Base-by-base conservation (phyloP, 2,329 filamentous ascomycete genomes). In the Epicoccum sorghinum region DNA sequence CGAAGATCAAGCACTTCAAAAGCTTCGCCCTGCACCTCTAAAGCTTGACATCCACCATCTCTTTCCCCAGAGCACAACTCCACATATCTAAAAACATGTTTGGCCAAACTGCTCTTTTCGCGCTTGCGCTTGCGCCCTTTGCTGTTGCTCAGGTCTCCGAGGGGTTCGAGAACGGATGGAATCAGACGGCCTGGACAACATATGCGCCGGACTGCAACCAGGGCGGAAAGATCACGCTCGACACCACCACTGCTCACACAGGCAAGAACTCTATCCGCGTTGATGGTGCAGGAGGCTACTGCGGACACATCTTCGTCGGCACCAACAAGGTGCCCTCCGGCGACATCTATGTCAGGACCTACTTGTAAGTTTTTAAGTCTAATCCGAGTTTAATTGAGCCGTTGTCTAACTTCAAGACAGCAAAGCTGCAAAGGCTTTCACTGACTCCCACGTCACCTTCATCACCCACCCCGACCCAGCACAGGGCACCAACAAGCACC, bases 201-300 rank as follows among this genome's bases (percentile, higher is more conserved):
- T 86, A 86, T 59, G 83, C 84, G 3, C 71, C 78, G 3, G 83
- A 86, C 71, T 87, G 84, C 66, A 84, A 77, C 71, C 83, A 86
- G 66, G 83, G 83, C 41, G 83, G 84, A 33, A 80, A 75, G 52
- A 78, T 86, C 48, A 77, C 73, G 1, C 81, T 87, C 10, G 84
- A 86, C 63, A 85, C 73, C 59, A 76, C 83, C 35, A 82, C 77
- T 0, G 83, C 81, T 0, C 82, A 86, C 64, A 67, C 63, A 10
- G 71, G 71, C 82, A 43, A 98, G 86, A 61, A 93, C 83, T 72
- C 87, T 81, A 72, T 99, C 95, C 3, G 93, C 89, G 70, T 86
- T 70, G 70, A 85, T 78, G 64, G 90, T 80, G 56, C 91, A 83
- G 8, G 89, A 85, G 13, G 85, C 5, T 73, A 67, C 54, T 73